These are phyloP conservation scores for Colletotrichum caudatum DNA, from an alignment of 2,329 filamentous ascomycete genomes.

Conservation along the genomic window DNA sequence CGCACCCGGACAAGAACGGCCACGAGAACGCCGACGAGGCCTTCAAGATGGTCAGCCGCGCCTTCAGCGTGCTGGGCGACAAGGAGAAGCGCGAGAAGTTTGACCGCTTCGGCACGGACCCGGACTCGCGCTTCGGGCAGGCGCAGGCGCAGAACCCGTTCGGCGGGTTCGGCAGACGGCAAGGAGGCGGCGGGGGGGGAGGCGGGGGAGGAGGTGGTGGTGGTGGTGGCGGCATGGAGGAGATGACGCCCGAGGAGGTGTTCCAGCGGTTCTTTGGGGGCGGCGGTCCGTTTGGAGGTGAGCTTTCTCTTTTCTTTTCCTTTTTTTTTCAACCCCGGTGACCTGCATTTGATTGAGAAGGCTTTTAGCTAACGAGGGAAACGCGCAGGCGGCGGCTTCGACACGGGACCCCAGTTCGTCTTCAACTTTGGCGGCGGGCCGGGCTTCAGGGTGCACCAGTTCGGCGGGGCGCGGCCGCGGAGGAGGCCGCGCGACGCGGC, in stretches of 20 bases:
- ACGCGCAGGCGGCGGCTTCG: conserved; percentile 68
- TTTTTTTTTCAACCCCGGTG: too few species aligned
- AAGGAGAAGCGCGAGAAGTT: conserved; percentile 91
- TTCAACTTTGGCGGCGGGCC: conserved; percentile 95
- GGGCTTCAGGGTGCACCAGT: conserved; percentile 94
- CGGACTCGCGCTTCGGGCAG: conserved; percentile 85
- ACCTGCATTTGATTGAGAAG: too few species aligned
- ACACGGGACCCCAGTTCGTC: conserved; percentile 87
- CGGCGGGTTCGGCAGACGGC: conserved; percentile 66
- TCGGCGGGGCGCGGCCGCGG: conserved; percentile 83
- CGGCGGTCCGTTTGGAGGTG: conserved; percentile 64
- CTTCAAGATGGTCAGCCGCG: conserved; percentile 96
- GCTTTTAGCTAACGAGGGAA: conserved; percentile 8
- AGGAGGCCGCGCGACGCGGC: conserved; percentile 74
- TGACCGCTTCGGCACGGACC: conserved; percentile 91
- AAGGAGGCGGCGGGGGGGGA: conserved; percentile 52
- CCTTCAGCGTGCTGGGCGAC: conserved; percentile 93
- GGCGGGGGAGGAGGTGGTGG: conserved; percentile 63
- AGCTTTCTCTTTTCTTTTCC: conserved; percentile 29
- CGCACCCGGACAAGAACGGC: conserved; percentile 98
- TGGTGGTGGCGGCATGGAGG: conserved; percentile 82
- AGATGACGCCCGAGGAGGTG: conserved; percentile 96
- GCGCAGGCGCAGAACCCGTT: conserved; percentile 74
- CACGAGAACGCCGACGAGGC: conserved; percentile 96
- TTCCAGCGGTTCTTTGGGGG: conserved; percentile 96